These are phyloP conservation scores for Flaveria floridana DNA, from an alignment of 140 eudicot genomes.

Conservation along the genomic window DNA sequence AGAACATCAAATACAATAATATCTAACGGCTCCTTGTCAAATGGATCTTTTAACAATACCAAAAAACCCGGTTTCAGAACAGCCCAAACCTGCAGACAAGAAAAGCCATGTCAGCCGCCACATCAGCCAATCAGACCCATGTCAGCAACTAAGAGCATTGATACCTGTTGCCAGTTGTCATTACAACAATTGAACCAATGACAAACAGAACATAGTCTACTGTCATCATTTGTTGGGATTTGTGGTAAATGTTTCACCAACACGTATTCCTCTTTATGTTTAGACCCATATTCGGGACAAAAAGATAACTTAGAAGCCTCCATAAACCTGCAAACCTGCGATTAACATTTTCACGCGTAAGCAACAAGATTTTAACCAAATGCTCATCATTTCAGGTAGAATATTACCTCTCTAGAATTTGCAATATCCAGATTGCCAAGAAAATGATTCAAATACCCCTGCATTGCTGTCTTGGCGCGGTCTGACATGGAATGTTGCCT, in stretches of 20 bases:
- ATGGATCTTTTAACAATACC: conserved; percentile 85
- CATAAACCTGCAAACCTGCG: conserved; percentile 90
- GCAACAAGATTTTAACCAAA: not conserved
- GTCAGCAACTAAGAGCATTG: not conserved
- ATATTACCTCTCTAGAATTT: conserved; percentile 74
- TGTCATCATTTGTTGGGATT: conserved; percentile 50
- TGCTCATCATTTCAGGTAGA: not conserved
- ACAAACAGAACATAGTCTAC: conserved; percentile 59
- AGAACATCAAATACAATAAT: conserved; percentile 91
- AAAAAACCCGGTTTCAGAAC: conserved; percentile 94
- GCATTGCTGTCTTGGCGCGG: conserved; percentile 85
- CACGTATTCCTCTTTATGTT: conserved; percentile 88
- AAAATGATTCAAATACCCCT: conserved; percentile 92
- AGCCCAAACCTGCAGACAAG: conserved; percentile 82
- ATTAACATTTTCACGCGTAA: conserved; percentile 7
- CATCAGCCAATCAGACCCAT: not conserved
- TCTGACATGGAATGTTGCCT: conserved; percentile 95
- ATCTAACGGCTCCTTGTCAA: conserved; percentile 80
- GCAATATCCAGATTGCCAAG: conserved; percentile 85
- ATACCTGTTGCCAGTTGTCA: conserved; percentile 98
- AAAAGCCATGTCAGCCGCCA: conserved; percentile 4
- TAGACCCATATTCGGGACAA: conserved; percentile 93
- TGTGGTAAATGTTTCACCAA: conserved; percentile 80
- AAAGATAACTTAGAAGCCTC: conserved; percentile 88
- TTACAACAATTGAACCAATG: conserved; percentile 76